A percentile compares a stretch with the other conserved stretches of the same genome.
Evolutionary conservation across 2,329 filamentous ascomycete species (phyloP).

Genomic region (Pseudogymnoascus sp.): DNA sequence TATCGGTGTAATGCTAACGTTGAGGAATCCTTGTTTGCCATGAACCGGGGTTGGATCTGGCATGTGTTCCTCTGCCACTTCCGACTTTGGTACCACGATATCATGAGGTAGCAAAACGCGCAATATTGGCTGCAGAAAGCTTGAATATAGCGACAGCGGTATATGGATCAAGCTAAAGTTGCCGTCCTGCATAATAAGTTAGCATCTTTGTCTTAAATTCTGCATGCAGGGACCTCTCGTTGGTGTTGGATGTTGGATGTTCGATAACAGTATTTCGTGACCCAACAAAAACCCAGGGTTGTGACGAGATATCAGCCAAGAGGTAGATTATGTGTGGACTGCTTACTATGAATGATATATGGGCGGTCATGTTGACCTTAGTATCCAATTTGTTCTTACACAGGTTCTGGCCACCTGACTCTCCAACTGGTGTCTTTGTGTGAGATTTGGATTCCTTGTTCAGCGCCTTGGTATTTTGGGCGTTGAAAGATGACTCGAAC

Average conservation of each 20-base stretch:
- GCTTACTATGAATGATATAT: conserved; percentile 3
- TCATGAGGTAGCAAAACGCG: conserved; percentile 66
- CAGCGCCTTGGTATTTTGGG: neutral
- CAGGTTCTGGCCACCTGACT: neutral
- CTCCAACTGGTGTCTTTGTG: neutral
- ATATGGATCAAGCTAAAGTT: conserved; percentile 86
- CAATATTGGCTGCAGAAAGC: conserved; percentile 81
- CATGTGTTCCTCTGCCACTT: conserved; percentile 23
- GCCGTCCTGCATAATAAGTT: conserved; percentile 57
- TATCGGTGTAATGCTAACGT: conserved; percentile 84
- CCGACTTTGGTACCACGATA: neutral
- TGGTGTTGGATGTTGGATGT: neutral
- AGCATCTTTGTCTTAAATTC: conserved; percentile 18
- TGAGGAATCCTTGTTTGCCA: conserved; percentile 72
- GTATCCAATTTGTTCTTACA: neutral
- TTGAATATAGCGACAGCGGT: conserved; percentile 67
- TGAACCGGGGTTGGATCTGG: conserved; percentile 33
- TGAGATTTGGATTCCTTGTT: neutral
- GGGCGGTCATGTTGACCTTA: conserved; percentile 2
- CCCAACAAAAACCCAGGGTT: neutral
- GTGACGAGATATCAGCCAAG: neutral
- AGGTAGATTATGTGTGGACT: neutral
- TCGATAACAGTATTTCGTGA: neutral
- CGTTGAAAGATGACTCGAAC: conserved; percentile 1
- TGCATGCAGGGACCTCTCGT: neutral